These are phyloP conservation scores for Pleoardoris graminearum DNA, from an alignment of 2,329 filamentous ascomycete genomes.

Conservation along the genomic window DNA sequence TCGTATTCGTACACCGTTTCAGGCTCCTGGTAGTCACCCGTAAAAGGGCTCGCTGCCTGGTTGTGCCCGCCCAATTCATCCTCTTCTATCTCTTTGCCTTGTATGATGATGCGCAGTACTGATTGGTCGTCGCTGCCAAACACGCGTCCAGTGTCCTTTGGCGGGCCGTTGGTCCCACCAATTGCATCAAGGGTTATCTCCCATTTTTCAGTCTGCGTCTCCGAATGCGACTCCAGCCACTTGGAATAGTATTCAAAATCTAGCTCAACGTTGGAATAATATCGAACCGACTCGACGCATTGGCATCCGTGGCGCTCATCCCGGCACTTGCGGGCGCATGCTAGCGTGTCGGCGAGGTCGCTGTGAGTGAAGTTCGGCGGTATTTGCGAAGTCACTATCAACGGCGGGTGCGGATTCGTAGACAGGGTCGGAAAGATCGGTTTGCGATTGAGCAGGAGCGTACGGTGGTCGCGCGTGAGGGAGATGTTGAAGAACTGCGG, in stretches of 20 bases:
- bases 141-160: slow-evolving; percentile 16
- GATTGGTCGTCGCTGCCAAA: slow-evolving; percentile 29
- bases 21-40: slow-evolving; percentile 17
- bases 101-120: slow-evolving; percentile 32
- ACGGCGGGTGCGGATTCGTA: slow-evolving; percentile 29
- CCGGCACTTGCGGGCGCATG: slow-evolving; percentile 16
- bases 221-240: slow-evolving; percentile 13
- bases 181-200: slow-evolving; percentile 36
- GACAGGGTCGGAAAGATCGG: slow-evolving; percentile 31
- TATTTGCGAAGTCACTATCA: slow-evolving; percentile 24
- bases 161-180: slow-evolving; percentile 19
- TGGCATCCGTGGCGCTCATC: not conserved
- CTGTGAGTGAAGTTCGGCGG: slow-evolving; percentile 26
- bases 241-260: slow-evolving; percentile 30
- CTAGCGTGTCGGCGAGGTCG: slow-evolving; percentile 29
- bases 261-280: slow-evolving; percentile 12
- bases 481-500: slow-evolving; percentile 37
- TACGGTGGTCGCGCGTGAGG: slow-evolving; percentile 32
- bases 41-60: slow-evolving; percentile 24
- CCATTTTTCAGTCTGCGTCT: slow-evolving; percentile 28
- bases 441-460: slow-evolving; percentile 30
- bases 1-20: slow-evolving; percentile 28
- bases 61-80: slow-evolving; percentile 15
- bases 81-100: slow-evolving; percentile 20
- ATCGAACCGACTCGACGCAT: slow-evolving; percentile 14